Percentiles rank a stretch among this genome's conserved stretches.
These are phyloP conservation scores for Cutaneotrichosporon spelunceum DNA, from an alignment of 1,284 basidiomycete species.

Conservation along the genomic window DNA sequence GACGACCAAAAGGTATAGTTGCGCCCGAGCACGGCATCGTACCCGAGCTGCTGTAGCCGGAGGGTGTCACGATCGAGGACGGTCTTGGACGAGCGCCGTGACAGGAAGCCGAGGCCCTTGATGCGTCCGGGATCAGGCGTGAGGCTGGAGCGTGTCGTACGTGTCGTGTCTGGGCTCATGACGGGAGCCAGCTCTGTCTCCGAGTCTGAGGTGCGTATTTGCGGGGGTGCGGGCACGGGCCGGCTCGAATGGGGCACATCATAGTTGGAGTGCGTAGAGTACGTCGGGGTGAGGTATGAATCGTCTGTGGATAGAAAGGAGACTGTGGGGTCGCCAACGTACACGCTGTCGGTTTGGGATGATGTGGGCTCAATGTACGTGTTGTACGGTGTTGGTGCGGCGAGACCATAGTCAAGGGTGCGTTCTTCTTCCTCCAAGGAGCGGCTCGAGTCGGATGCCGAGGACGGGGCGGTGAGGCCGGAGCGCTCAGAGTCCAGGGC, in stretches of 20 bases:
- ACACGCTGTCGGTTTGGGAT: constrained; percentile 6
- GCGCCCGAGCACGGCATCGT: constrained; percentile 48
- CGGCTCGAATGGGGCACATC: constrained; percentile 33
- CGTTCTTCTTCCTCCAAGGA: background rate
- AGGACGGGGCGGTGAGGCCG: constrained; percentile 1
- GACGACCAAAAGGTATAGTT: constrained; percentile 52
- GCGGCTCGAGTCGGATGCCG: background rate
- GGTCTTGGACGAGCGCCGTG: constrained; percentile 7
- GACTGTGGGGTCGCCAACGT: constrained; percentile 8
- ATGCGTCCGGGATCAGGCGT: background rate
- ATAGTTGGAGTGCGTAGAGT: background rate
- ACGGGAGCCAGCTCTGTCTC: constrained; percentile 6
- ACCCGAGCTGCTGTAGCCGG: constrained; percentile 47
- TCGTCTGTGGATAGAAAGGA: background rate
- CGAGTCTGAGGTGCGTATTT: constrained; percentile 3
- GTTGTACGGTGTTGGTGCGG: constrained; percentile 40
- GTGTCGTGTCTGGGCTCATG: constrained; percentile 7
- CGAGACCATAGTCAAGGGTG: background rate
- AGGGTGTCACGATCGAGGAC: constrained; percentile 43
- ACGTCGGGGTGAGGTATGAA: background rate
- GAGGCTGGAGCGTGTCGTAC: constrained; percentile 7
- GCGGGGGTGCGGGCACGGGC: constrained; percentile 39
- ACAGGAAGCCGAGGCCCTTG: constrained; percentile 7
- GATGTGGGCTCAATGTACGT: constrained; percentile 24
- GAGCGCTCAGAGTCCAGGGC: background rate